Percentiles rank a stretch among this genome's conserved stretches.
phyloP scores from a whole-genome alignment of 2,329 filamentous ascomycete genomes.

The Fusarium sp. region DNA sequence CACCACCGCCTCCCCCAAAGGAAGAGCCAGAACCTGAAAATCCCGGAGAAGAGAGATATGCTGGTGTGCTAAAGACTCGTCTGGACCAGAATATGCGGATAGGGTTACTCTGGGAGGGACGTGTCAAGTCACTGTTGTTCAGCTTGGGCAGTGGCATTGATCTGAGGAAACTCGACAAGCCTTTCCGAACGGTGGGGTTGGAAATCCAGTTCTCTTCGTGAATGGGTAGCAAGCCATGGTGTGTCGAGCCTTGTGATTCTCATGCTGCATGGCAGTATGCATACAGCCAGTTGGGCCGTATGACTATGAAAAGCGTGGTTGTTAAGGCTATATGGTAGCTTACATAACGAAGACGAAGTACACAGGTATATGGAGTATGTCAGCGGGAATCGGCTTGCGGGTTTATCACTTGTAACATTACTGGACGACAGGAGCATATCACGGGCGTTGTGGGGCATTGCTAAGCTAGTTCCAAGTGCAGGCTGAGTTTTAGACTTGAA shows the following conservation, averaged over 20 bases:
- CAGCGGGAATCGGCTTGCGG: conserved; percentile 13
- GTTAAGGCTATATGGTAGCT: conserved; percentile 8
- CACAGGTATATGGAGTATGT: conserved; percentile 2
- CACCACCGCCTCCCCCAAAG: conserved; percentile 12
- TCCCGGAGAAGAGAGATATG: conserved; percentile 69
- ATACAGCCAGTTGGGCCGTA: conserved; percentile 16
- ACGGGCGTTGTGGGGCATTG: conserved; percentile 27
- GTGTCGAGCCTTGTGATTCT: conserved; percentile 1
- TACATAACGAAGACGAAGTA: not conserved
- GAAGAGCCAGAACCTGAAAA: conserved; percentile 33
- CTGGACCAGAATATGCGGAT: conserved; percentile 89
- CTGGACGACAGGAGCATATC: conserved; percentile 25
- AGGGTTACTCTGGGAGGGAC: conserved; percentile 90
- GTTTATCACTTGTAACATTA: conserved; percentile 14
- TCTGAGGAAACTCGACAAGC: conserved; percentile 76
- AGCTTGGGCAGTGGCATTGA: conserved; percentile 89
- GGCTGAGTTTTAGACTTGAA: conserved; percentile 11
- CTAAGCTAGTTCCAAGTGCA: not conserved
- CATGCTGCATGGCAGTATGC: conserved; percentile 8
- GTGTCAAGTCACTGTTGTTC: conserved; percentile 91
- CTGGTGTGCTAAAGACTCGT: conserved; percentile 88
- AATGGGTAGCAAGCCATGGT: conserved; percentile 41
- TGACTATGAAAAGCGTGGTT: conserved; percentile 4
- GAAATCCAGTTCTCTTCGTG: conserved; percentile 86
- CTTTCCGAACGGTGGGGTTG: conserved; percentile 78